Evolutionary conservation across 108 stramenopile species (phyloP).

Genomic region (Epithemia pelagica): DNA sequence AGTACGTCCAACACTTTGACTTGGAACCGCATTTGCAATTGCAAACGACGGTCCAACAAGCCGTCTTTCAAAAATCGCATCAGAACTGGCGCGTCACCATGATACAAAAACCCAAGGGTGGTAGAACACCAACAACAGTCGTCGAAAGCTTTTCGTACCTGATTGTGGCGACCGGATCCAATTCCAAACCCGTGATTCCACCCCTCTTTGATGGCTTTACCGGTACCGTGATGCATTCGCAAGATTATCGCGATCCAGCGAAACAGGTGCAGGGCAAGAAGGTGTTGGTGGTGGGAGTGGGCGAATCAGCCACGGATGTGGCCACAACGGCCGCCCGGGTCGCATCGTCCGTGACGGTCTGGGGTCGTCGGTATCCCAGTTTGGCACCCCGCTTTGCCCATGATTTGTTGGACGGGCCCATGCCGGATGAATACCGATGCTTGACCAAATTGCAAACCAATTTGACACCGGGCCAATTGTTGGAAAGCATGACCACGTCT

Average conservation of each 20-base stretch:
- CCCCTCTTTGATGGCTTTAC: constrained; percentile 1
- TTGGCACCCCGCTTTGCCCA: neutral
- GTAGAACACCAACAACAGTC: neutral
- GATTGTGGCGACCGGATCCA: constrained; percentile 11
- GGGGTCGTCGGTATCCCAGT: constrained; percentile 1
- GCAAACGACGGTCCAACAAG: constrained; percentile 9
- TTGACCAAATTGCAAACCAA: neutral
- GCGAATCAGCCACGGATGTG: constrained; percentile 10
- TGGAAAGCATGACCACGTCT: neutral
- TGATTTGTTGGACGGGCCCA: neutral
- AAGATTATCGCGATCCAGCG: neutral
- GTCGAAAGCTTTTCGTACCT: neutral
- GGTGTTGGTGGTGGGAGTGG: constrained; percentile 9
- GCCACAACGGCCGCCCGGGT: constrained; percentile 9
- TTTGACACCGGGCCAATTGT: neutral
- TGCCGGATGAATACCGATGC: neutral
- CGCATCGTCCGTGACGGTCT: neutral
- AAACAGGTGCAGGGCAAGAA: constrained; percentile 10
- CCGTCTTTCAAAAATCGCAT: constrained; percentile 5
- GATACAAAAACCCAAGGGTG: constrained; percentile 1
- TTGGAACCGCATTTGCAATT: constrained; percentile 8
- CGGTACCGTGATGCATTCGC: constrained; percentile 4
- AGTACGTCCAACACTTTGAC: constrained; percentile 21
- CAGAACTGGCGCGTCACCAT: constrained; percentile 2
- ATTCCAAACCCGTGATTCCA: constrained; percentile 5